These are phyloP conservation scores for Coemansia sp. DNA, from an alignment of 192 early-diverging fungal genomes.

Conservation along the genomic window DNA sequence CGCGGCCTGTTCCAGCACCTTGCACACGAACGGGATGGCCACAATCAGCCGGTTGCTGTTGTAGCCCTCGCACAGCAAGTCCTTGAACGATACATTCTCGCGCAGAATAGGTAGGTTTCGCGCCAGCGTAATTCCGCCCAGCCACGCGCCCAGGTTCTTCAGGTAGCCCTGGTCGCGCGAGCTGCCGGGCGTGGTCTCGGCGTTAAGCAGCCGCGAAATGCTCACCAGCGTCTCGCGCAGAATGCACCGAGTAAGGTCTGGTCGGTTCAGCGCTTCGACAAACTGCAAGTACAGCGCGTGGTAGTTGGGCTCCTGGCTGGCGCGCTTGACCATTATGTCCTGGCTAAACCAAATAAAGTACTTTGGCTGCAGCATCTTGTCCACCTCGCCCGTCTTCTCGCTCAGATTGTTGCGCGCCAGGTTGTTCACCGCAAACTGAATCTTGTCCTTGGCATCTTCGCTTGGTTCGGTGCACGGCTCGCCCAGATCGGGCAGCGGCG, in stretches of 20 bases:
- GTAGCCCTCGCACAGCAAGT: constrained; percentile 88
- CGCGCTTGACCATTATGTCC: constrained; percentile 91
- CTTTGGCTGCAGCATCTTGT: constrained; percentile 60
- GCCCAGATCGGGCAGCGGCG: constrained; percentile 25
- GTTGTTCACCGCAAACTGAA: constrained; percentile 97
- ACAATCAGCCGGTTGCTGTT: constrained; percentile 83
- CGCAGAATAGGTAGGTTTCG: constrained; percentile 93
- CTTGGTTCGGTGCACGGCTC: constrained; percentile 30
- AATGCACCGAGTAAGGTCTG: constrained; percentile 67
- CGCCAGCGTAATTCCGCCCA: constrained; percentile 96
- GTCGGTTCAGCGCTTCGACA: constrained; percentile 69
- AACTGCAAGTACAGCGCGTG: constrained; percentile 87
- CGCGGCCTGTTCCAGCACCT: constrained; percentile 86
- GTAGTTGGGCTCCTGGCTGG: constrained; percentile 96
- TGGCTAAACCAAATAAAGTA: constrained; percentile 90
- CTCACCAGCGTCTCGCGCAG: constrained; percentile 85
- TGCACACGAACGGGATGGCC: constrained; percentile 97
- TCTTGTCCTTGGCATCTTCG: constrained; percentile 78
- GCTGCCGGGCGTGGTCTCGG: constrained; percentile 87
- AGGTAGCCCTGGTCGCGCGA: constrained; percentile 83
- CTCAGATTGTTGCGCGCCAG: constrained; percentile 80
- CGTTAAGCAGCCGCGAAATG: constrained; percentile 85
- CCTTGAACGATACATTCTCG: constrained; percentile 93
- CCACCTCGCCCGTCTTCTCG: constrained; percentile 72
- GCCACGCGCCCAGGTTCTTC: constrained; percentile 97